These are phyloP conservation scores for Petunia axillaris DNA, from an alignment of 257 asterid genomes.

Conservation along the genomic window DNA sequence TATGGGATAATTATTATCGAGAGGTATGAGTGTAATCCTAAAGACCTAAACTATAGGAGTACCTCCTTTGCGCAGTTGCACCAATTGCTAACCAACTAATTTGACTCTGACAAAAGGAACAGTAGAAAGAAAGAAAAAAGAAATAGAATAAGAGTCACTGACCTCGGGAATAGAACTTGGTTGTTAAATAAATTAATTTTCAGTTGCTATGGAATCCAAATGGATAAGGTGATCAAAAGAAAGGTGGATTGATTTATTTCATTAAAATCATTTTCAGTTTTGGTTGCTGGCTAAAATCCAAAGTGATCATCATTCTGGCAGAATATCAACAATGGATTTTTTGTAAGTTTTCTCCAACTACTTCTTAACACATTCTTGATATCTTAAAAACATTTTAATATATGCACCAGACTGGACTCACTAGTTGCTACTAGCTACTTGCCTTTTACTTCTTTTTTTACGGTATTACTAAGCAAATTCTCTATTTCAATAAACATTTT, in stretches of 20 bases:
- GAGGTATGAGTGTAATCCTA: background rate
- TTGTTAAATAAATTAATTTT: background rate
- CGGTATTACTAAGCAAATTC: background rate
- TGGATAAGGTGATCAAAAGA: conserved; percentile 28
- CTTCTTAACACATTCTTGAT: conserved; percentile 20
- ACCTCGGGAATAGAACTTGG: conserved; percentile 22
- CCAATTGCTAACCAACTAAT: background rate
- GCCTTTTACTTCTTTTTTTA: too few relatives aligned
- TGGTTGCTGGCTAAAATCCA: conserved; percentile 22
- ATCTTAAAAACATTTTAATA: background rate
- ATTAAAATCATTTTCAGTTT: conserved; percentile 21
- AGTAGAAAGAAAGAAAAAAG: background rate
- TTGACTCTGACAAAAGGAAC: background rate
- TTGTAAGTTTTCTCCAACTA: conserved; percentile 7
- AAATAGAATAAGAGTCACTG: background rate
- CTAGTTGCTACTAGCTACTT: background rate
- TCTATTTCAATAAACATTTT: background rate
- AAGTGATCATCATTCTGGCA: conserved; percentile 17
- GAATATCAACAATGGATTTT: background rate
- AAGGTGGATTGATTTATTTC: conserved; percentile 12
- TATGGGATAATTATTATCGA: too few relatives aligned
- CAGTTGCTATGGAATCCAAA: conserved; percentile 20
- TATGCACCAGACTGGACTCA: background rate
- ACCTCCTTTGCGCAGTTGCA: background rate
- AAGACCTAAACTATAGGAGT: background rate